phyloP scores from a whole-genome alignment of 805 yeast genomes.

The Nakazawaea anatomiae region DNA sequence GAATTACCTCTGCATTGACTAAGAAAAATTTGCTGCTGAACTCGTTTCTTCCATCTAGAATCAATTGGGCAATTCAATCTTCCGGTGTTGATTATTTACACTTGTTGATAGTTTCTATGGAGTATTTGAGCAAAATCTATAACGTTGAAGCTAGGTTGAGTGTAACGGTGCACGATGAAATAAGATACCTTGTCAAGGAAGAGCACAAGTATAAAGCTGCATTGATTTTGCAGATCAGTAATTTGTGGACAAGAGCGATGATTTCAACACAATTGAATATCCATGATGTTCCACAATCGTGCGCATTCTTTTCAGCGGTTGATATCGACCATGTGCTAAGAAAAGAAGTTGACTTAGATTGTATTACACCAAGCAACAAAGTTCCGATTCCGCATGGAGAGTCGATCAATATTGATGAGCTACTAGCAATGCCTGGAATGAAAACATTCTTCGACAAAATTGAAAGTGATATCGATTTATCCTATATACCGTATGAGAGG shows the following conservation, averaged over 20 bases:
- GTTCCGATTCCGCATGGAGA: slow-evolving; percentile 73
- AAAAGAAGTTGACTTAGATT: slow-evolving; percentile 88
- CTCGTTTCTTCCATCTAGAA: slow-evolving; percentile 78
- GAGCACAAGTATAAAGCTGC: slow-evolving; percentile 75
- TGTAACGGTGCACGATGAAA: slow-evolving; percentile 93
- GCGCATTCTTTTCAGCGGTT: slow-evolving; percentile 92
- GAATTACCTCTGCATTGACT: slow-evolving; percentile 80
- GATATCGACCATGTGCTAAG: slow-evolving; percentile 86
- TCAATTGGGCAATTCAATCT: slow-evolving; percentile 97
- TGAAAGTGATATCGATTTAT: slow-evolving; percentile 13
- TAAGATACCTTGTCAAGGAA: slow-evolving; percentile 71
- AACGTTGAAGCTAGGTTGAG: slow-evolving; percentile 68
- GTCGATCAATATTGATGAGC: slow-evolving; percentile 51
- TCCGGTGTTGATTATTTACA: slow-evolving; percentile 97
- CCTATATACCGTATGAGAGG: slow-evolving; percentile 10
- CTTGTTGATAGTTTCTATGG: slow-evolving; percentile 79
- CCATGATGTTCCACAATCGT: slow-evolving; percentile 83
- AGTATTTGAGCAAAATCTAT: slow-evolving; percentile 63
- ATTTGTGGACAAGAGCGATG: slow-evolving; percentile 94
- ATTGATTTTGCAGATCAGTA: slow-evolving; percentile 79
- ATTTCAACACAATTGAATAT: slow-evolving; percentile 91
- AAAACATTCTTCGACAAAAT: slow-evolving; percentile 17
- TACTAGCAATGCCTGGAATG: slow-evolving; percentile 37
- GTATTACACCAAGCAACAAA: slow-evolving; percentile 86
- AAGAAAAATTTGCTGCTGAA: slow-evolving; percentile 57